These are phyloP conservation scores for Hibiscus mutabilis DNA, from an alignment of 345 rosid species.

Conservation along the genomic window DNA sequence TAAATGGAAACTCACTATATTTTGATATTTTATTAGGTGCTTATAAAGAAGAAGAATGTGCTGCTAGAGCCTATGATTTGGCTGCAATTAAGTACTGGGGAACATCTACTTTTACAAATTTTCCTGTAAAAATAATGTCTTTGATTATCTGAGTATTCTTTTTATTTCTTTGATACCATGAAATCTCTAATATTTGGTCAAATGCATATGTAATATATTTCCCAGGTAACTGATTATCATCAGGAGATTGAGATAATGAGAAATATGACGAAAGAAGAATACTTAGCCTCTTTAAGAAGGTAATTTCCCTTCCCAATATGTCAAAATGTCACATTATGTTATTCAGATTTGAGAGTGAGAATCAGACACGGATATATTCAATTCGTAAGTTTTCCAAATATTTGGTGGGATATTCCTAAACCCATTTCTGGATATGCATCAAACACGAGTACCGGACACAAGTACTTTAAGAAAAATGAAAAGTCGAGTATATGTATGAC, in stretches of 20 bases:
- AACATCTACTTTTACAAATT: constrained; percentile 52
- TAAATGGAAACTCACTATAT: not conserved
- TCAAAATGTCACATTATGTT: not conserved
- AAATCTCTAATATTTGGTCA: not conserved
- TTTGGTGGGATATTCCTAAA: too few relatives aligned
- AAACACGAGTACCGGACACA: not conserved
- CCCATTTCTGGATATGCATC: not conserved
- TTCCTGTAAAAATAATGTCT: constrained; percentile 28
- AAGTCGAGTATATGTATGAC: too few relatives aligned
- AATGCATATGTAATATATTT: not conserved
- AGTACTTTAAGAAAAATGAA: not conserved
- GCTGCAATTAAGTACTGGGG: constrained; percentile 74
- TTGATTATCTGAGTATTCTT: not conserved
- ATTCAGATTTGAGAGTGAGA: not conserved
- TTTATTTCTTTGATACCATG: not conserved
- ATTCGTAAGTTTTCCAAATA: too few relatives aligned
- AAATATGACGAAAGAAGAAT: constrained; percentile 52
- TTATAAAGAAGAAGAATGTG: constrained; percentile 66
- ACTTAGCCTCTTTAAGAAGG: constrained; percentile 60
- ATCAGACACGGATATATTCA: not conserved
- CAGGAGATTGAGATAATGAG: constrained; percentile 53
- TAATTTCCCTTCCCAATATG: not conserved
- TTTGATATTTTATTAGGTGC: constrained; percentile 34
- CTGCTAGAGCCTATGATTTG: constrained; percentile 67
- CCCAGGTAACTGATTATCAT: constrained; percentile 48